Base-by-base conservation (phyloP, 1,139 yeast genomes). In the Groenewaldozyma auringiensis region DNA sequence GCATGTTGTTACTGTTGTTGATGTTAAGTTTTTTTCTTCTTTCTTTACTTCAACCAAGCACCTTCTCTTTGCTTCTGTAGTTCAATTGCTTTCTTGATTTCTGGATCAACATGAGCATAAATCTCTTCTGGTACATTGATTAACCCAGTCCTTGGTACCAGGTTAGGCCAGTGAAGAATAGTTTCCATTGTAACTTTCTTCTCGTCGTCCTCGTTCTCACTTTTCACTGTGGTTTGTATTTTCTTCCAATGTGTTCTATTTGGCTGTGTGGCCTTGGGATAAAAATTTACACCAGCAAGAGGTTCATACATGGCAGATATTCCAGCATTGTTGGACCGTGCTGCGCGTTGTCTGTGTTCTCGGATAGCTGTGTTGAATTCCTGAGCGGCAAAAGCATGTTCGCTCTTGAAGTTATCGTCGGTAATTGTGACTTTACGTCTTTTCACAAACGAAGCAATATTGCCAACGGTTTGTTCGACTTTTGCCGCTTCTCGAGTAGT, bases 361-460 rank as follows among this genome's bases (percentile, higher is more conserved):
- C 74, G 66, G 42, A 88, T 65, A 47, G 74, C 73, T 32, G 76
- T 68, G 63, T 88, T 89, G 62, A 76, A 85, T 46, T 78, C 78
- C 51, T 82, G 72, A 4, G 89, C 79, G 31, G 94, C 83, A 18
- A 74, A 66, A 0, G 96, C 95, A 54, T 87, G 88, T 60, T 86
- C 92, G 56, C 78, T 78, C 69, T 87, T 76, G 96, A 97, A 92
- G 45, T 85, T 80, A 29, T 81, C 83, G 53, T 85, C 88, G 14
- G 80, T 74, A 40, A 75, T 62, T 33, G 66, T 62, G 17, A 63
- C 63, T 61, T 48, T 69, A 56, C 51, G 68, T 47, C 59, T 61
- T 56, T 58, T 60, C 22, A 47, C 44, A 21, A 48, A 44, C 27
- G 49, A 47, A 18, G 48, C 46, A 3, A 45, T 42, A 16, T 38